Percentiles rank a stretch among this genome's conserved stretches.
Conservation (phyloP, 163 green algal genomes). For the Chlamydomonas reinhardtii region DNA sequence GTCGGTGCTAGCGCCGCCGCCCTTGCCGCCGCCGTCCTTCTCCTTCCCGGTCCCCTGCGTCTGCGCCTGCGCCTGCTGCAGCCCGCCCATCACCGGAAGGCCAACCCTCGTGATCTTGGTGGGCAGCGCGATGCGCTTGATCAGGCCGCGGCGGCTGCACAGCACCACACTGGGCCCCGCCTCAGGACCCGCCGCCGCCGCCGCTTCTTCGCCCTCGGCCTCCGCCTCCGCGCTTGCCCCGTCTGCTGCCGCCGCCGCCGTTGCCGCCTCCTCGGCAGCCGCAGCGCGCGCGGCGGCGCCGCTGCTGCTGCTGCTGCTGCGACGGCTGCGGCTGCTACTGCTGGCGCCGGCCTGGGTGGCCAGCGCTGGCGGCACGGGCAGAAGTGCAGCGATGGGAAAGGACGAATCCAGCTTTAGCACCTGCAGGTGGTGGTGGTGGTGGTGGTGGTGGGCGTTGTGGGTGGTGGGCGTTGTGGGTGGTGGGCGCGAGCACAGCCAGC, state of each 20-base stretch:
- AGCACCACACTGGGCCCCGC: constrained; percentile 63
- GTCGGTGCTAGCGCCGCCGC: too few species aligned
- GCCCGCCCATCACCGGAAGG: background rate
- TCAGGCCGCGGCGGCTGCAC: constrained; percentile 70
- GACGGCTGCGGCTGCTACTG: background rate
- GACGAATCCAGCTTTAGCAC: constrained; percentile 70
- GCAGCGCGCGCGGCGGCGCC: background rate
- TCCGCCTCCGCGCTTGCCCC: too few species aligned
- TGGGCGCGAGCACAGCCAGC: too few species aligned
- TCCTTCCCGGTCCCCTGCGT: background rate
- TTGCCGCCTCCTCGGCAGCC: background rate
- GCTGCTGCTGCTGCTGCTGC: background rate
- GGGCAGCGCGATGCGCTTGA: constrained; percentile 83
- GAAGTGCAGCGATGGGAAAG: constrained; percentile 76
- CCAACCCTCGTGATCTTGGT: constrained; percentile 48
- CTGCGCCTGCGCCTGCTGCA: background rate
- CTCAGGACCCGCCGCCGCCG: background rate
- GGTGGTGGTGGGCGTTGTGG: too few species aligned
- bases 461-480: too few species aligned
- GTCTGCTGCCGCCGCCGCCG: background rate
- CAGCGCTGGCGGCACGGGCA: constrained; percentile 71
- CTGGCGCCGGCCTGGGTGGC: background rate
- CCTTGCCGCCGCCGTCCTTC: too few species aligned
- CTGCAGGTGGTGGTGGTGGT: too few species aligned
- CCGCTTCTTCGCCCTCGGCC: constrained; percentile 35